phyloP scores from a whole-genome alignment of 768 basidiomycete genomes.

The Dacryopinax primogenitus region DNA sequence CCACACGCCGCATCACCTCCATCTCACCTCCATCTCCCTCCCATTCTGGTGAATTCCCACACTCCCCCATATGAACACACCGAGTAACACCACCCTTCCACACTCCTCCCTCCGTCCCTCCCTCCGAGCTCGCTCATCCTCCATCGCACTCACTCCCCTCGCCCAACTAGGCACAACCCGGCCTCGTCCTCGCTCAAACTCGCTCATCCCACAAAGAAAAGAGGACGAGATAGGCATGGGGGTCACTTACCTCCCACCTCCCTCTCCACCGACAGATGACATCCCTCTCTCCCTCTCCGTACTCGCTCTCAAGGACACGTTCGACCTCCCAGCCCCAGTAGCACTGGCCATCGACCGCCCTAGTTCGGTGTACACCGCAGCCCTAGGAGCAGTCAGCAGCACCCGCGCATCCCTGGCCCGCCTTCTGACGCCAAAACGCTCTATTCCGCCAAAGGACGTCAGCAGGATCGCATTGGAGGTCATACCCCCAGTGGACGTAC shows the following conservation, averaged over 20 bases:
- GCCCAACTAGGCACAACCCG: not conserved
- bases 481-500: not conserved
- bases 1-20: no score
- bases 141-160: not conserved
- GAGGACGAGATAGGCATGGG: not conserved
- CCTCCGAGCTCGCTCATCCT: conserved; percentile 7
- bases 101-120: conserved; percentile 7
- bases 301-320: conserved; percentile 6
- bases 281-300: no score
- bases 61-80: not conserved
- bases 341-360: not conserved
- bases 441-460: not conserved
- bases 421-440: not conserved
- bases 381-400: not conserved
- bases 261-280: not conserved
- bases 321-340: not conserved
- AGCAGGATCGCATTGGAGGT: not conserved
- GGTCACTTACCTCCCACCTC: not conserved
- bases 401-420: not conserved
- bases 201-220: not conserved
- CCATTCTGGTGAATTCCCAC: no score
- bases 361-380: not conserved
- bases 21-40: no score
- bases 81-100: not conserved
- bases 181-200: not conserved